Base-by-base conservation (phyloP, 495 filamentous ascomycete species). In the Podospora appendiculata region DNA sequence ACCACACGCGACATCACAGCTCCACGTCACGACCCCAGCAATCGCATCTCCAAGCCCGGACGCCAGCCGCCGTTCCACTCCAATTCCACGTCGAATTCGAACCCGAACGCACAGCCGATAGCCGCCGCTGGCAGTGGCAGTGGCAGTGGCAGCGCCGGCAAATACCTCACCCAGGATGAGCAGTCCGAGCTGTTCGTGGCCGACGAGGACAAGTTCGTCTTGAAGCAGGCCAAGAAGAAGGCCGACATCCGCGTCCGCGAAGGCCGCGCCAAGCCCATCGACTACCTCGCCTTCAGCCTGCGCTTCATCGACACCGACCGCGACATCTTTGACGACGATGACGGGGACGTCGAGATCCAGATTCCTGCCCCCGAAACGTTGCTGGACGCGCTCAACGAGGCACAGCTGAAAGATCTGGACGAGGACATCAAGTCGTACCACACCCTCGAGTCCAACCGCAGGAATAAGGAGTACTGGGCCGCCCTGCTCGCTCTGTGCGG, bases 181-280 rank as follows among this genome's bases (percentile, higher is more conserved):
- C 88, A 89, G 57, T 87, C 81, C 58, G 77, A 84, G 39, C 76
- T 84, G 59, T 99, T 94, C 80, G 85, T 99, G 18, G 85, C 91
- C 48, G 88, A 93, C 63, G 93, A 99, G 68, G 93, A 97, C 70
- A 80, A 86, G 48, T 99, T 99, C 62, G 93, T 99, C 17, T 74
- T 99, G 56, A 90, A 91, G 66, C 93, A 99, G 66, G 86, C 93
- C 25, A 97, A 96, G 73, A 97, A 94, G 74, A 97, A 96, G 74
- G 92, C 93, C 38, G 88, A 90, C 59, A 95, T 99, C 51, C 84
- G 93, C 6, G 90, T 97, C n/a, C 88, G 90, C 56, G 91, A 94
- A 67, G 87, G 86, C 12, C 83, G 93, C 52, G 91, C 92, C 47
- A 90, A 88, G 66, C 87, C 92, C 11, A 92, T 97, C 65, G 93